phyloP scores from a whole-genome alignment of 352 stramenopile species.

The Pythium chondricola region DNA sequence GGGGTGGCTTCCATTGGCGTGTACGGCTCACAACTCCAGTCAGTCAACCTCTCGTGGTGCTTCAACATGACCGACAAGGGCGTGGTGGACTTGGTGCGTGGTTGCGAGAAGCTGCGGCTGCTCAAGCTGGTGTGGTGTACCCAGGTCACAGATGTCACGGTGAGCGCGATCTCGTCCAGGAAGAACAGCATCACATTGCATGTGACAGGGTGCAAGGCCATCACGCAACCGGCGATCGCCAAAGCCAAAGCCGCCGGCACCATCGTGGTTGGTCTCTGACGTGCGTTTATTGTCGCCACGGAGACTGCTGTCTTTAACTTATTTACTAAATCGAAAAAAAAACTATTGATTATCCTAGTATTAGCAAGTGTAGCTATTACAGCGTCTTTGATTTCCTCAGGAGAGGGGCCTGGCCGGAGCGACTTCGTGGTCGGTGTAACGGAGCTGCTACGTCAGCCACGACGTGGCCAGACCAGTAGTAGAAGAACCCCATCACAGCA shows the following conservation, averaged over 20 bases:
- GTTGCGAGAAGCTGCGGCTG: constrained; percentile 53
- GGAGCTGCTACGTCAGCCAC: constrained; percentile 17
- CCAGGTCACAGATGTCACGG: constrained; percentile 66
- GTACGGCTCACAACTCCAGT: constrained; percentile 50
- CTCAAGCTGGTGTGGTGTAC: constrained; percentile 79
- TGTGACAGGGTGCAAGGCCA: constrained; percentile 66
- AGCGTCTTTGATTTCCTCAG: background rate
- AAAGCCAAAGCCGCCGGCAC: constrained; percentile 9
- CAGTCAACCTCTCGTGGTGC: constrained; percentile 80
- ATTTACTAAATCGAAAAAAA: constrained; percentile 18
- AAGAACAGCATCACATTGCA: constrained; percentile 28
- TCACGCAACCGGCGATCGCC: constrained; percentile 17
- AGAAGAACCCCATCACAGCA: constrained; percentile 22
- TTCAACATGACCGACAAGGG: constrained; percentile 88
- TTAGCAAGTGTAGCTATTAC: constrained; percentile 1
- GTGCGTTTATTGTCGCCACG: background rate
- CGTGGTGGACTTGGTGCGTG: constrained; percentile 55
- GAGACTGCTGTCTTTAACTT: constrained; percentile 14
- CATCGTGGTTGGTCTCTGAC: constrained; percentile 19
- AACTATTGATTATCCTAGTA: background rate
- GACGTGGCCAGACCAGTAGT: constrained; percentile 49
- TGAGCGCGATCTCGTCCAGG: constrained; percentile 41
- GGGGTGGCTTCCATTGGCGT: constrained; percentile 46
- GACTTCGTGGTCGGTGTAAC: background rate
- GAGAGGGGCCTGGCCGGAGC: no score